phyloP scores from a whole-genome alignment of 352 stramenopile genomes.

The Plasmopara muralis region DNA sequence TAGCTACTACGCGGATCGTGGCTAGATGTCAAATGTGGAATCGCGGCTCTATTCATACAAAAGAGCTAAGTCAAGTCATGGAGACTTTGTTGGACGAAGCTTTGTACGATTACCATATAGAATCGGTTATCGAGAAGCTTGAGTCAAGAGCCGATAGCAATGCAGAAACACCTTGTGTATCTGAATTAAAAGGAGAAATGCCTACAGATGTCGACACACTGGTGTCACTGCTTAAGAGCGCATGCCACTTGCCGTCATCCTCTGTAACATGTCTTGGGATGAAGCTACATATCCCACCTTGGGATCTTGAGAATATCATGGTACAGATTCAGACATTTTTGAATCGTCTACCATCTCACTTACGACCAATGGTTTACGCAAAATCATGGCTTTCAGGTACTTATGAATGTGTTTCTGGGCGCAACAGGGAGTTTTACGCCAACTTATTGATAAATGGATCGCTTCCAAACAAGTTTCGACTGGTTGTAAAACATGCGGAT shows the following conservation, averaged over 20 bases:
- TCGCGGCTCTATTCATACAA: conserved; percentile 51
- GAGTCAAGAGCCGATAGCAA: conserved; percentile 6
- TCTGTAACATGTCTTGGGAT: conserved; percentile 50
- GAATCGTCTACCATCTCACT: conserved; percentile 41
- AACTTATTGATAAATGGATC: conserved; percentile 6
- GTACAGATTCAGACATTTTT: conserved; percentile 50
- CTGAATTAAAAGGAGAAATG: conserved; percentile 8
- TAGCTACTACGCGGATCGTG: conserved; percentile 19
- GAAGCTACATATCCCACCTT: conserved; percentile 39
- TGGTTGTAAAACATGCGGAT: conserved; percentile 22
- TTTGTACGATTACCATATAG: conserved; percentile 74
- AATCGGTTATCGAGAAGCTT: conserved; percentile 39
- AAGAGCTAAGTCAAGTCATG: conserved; percentile 52
- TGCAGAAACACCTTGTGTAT: conserved; percentile 5
- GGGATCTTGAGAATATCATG: conserved; percentile 55
- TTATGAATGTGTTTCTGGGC: conserved; percentile 22
- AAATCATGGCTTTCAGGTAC: conserved; percentile 25
- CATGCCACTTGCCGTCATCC: conserved; percentile 38
- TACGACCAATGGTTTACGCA: conserved; percentile 40
- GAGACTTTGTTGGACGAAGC: conserved; percentile 69
- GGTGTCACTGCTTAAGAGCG: conserved; percentile 46
- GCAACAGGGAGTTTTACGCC: conserved; percentile 5
- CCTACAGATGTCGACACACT: conserved; percentile 29
- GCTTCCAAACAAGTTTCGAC: conserved; percentile 18
- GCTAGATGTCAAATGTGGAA: conserved; percentile 67